These are phyloP conservation scores for Graphiopsis chlorocephala DNA, from an alignment of 2,329 filamentous ascomycete species.

Conservation along the genomic window DNA sequence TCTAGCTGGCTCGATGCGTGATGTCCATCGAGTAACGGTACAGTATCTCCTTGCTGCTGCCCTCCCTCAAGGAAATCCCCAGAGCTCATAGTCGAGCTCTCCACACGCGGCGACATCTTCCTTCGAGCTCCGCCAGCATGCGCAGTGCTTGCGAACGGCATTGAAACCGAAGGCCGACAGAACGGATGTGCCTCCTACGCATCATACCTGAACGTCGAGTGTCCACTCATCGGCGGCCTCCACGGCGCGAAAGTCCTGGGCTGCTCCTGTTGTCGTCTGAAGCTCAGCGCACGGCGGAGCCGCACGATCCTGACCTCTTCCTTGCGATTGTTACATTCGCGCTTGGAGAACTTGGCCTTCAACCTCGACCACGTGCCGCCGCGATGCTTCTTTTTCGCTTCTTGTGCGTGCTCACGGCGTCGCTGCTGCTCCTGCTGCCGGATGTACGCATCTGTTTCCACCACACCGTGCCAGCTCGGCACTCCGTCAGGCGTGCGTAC, in stretches of 20 bases:
- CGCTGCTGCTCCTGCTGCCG: not conserved
- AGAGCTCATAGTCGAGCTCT: not conserved
- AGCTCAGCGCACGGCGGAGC: not conserved
- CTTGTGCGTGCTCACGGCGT: not conserved
- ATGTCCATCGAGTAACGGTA: not conserved
- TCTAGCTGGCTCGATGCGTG: not conserved
- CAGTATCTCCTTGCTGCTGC: not conserved
- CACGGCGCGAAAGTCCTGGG: slow-evolving; percentile 18
- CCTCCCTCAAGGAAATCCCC: not conserved
- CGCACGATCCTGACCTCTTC: not conserved
- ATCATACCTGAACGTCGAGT: slow-evolving; percentile 25
- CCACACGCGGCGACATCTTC: not conserved
- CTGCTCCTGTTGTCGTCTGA: not conserved
- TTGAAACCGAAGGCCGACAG: not conserved
- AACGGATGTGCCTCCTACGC: slow-evolving; percentile 28
- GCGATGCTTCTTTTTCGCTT: not conserved
- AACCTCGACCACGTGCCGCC: not conserved
- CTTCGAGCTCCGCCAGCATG: not conserved
- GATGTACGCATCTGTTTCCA: not conserved
- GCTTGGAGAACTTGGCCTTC: not conserved
- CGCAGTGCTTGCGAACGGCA: not conserved
- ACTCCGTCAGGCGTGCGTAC: slow-evolving; percentile 29
- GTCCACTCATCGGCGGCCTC: slow-evolving; percentile 34
- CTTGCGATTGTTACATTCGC: not conserved
- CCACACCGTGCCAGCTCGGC: slow-evolving; percentile 27